phyloP scores from a whole-genome alignment of 2,329 filamentous ascomycete genomes.

The Diaporthe sp. region DNA sequence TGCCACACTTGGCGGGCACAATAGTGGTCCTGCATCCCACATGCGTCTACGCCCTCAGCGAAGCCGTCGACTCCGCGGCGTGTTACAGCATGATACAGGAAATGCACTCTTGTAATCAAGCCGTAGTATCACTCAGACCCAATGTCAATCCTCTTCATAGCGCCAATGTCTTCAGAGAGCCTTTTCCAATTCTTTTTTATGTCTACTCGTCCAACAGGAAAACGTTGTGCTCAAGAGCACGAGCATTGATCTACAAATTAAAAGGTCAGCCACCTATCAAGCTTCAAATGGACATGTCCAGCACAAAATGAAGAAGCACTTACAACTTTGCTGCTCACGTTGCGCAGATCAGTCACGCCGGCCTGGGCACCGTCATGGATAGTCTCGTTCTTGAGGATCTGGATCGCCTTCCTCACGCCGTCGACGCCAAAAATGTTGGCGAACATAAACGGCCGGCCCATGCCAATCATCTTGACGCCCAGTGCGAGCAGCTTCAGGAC shows the following conservation, averaged over 20 bases:
- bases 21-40: background rate
- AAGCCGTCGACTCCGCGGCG: background rate
- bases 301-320: background rate
- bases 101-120: background rate
- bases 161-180: background rate
- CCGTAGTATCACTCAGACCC: background rate
- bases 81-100: background rate
- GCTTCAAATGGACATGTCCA: background rate
- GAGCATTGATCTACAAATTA: slow-evolving; percentile 14
- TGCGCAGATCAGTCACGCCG: slow-evolving; percentile 48
- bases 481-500: slow-evolving; percentile 57
- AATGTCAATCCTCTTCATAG: background rate
- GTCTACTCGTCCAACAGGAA: slow-evolving; percentile 22
- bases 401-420: slow-evolving; percentile 61
- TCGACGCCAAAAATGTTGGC: slow-evolving; percentile 63
- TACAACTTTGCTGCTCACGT: slow-evolving; percentile 43
- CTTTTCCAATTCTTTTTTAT: no score
- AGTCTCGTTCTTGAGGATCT: slow-evolving; percentile 64
- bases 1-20: background rate
- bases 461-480: slow-evolving; percentile 50
- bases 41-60: background rate
- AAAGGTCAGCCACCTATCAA: background rate
- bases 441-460: slow-evolving; percentile 63
- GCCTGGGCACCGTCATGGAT: slow-evolving; percentile 52
- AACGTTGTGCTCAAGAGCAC: slow-evolving; percentile 27